A percentile compares a stretch with the other conserved stretches of the same genome.
phyloP scores from a whole-genome alignment of 176 grass and related monocot genomes.

The Triticum urartu region DNA sequence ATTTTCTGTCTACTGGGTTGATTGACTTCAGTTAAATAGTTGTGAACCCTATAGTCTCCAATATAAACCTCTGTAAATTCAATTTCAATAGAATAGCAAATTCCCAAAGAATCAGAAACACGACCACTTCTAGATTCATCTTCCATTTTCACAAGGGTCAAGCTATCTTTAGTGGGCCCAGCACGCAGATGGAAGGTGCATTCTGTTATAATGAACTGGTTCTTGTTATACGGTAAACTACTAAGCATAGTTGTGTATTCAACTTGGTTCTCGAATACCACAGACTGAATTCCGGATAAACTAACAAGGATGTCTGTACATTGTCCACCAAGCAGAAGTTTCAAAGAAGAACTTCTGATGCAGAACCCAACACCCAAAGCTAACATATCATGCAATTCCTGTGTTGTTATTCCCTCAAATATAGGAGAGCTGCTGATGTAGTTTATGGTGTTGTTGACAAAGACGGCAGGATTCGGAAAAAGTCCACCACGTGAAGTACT shows the following conservation, averaged over 20 bases:
- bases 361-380: constrained; percentile 54
- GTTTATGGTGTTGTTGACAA: constrained; percentile 33
- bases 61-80: constrained; percentile 66
- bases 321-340: constrained; percentile 51
- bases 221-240: constrained; percentile 30
- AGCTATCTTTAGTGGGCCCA: constrained; percentile 34
- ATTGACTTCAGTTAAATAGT: constrained; percentile 38
- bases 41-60: constrained; percentile 51
- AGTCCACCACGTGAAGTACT: constrained; percentile 47
- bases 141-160: constrained; percentile 15
- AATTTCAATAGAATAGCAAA: constrained; percentile 48
- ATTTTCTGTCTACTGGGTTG: constrained; percentile 48
- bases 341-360: constrained; percentile 51
- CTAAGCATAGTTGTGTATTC: constrained; percentile 15
- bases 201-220: constrained; percentile 54
- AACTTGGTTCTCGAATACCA: constrained; percentile 47
- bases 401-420: constrained; percentile 21
- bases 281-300: constrained; percentile 55
- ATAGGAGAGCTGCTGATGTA: constrained; percentile 36
- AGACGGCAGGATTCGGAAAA: constrained; percentile 15
- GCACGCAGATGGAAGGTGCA: constrained; percentile 42
- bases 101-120: constrained; percentile 23
- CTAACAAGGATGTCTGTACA: constrained; percentile 39
- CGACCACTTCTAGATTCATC: constrained; percentile 21
- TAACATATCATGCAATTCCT: constrained; percentile 41